These are phyloP conservation scores for Colletotrichum neosansevieriae DNA, from an alignment of 2,329 filamentous ascomycete species.

Conservation along the genomic window DNA sequence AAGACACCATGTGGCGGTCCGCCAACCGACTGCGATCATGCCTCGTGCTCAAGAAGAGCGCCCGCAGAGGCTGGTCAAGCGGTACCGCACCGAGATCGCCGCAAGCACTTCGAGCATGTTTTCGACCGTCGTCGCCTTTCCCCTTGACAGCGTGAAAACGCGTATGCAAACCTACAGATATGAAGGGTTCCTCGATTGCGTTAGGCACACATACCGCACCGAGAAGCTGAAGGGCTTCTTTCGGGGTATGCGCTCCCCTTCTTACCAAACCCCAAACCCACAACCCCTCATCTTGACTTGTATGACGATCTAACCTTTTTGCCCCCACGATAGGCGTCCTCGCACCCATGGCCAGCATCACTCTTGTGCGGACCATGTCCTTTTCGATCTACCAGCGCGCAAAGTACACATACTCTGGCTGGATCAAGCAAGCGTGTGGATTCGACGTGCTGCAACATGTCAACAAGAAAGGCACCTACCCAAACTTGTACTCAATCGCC, in stretches of 20 bases:
- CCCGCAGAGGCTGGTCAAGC: slow-evolving; percentile 71
- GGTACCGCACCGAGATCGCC: slow-evolving; percentile 84
- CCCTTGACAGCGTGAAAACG: slow-evolving; percentile 89
- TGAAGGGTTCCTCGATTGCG: slow-evolving; percentile 79
- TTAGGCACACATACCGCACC: slow-evolving; percentile 78
- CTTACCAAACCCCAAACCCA: slow-evolving; percentile 12
- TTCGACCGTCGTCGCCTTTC: slow-evolving; percentile 84
- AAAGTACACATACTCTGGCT: slow-evolving; percentile 79
- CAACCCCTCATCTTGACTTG: slow-evolving; percentile 20
- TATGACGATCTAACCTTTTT: slow-evolving; percentile 33
- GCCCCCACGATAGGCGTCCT: slow-evolving; percentile 69
- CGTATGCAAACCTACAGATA: slow-evolving; percentile 91
- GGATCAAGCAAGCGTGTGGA: slow-evolving; percentile 74
- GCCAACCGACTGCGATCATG: slow-evolving; percentile 57
- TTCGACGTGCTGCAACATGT: slow-evolving; percentile 80
- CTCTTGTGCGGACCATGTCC: slow-evolving; percentile 80
- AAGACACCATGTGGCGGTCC: slow-evolving; percentile 59
- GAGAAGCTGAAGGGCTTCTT: slow-evolving; percentile 85
- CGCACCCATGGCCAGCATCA: slow-evolving; percentile 84
- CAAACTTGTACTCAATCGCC: slow-evolving; percentile 77
- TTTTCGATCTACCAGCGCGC: slow-evolving; percentile 85
- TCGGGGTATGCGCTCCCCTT: slow-evolving; percentile 66
- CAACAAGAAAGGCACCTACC: slow-evolving; percentile 76
- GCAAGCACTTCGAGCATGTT: slow-evolving; percentile 82
- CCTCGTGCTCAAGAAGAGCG: slow-evolving; percentile 47